Base-by-base conservation (phyloP, 1,139 yeast species). In the Geotrichum restrictum region DNA sequence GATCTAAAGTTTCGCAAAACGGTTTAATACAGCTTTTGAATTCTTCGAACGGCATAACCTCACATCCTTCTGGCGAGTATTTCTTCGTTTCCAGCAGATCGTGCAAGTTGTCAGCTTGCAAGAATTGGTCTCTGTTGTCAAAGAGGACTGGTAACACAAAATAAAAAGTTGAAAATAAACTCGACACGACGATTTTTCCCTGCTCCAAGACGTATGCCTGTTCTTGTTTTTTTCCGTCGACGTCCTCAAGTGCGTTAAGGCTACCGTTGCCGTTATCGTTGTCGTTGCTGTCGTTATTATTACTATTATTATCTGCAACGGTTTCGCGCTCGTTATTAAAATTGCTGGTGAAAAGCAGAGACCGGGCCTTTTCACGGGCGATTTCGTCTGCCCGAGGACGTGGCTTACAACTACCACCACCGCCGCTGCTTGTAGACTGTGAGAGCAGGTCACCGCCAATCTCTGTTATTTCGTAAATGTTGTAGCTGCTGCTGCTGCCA, bases 101-200 rank as follows among this genome's bases (percentile, higher is more conserved):
- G 31, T 65, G 65, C 32, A 71, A 45, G 39, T 64, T 61, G n/a
- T 69, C 73, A 42, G 62, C 54, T 5, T 67, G 64, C 39, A 66
- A 55, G 36, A 58, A 60, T 44, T 62, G 57, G 18, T 51, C 51
- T 21, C 59, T 55, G 43, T 57, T 52, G 22, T 49, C 57, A 41
- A 45, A 54, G 19, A 71, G 57, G 8, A 60, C 57, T 3, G 62
- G 60, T 34, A 71, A 53, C 2, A 67, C 56, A 11, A 71, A 58
- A 48, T 62, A 68, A 11, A 67, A 21, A 1, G 69, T 64, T 40
- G 67, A 60, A 11, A 70, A 48, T 6, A 70, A 69, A 2, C 71
- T 64, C 6, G 68, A 62, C 4, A 66, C 61, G n/a, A 59, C 48
- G 8, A 70, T 22, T 8, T 55, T 34, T 3, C 68, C 62, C 39